Evolutionary conservation across 202 grass and related monocot genomes (phyloP), one percentile per base, ranked within the genome.

Genomic region (Miscanthus sacchariflorus): DNA sequence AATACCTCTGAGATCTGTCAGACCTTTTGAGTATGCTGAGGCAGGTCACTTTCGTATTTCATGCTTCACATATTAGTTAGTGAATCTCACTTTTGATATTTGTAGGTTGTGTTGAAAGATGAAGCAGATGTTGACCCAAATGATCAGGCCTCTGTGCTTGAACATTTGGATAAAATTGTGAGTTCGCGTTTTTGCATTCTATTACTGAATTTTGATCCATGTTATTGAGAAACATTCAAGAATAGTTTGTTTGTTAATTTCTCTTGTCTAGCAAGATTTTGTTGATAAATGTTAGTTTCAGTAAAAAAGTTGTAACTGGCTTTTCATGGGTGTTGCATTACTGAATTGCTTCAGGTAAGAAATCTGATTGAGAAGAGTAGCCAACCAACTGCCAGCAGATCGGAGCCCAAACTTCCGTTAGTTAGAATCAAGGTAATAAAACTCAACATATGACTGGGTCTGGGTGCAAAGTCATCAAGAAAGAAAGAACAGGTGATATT

Each of bases 1-100:
- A 87, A 88, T 99, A 96, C 94, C 94, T 48, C 87, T 99, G 75
- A 96, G 64, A 58, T 92, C 97, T 13, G 94, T 99, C 63, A 99
- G 97, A 85, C 91, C 91, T 83, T 99, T 99, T 89, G 91, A 96
- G 79, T 99, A 96, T 95, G 92, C 97, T 2, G 97, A 99, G 92
- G 94, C 96, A 92, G 79, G 87, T 15, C 10, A 49, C 43, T 83
- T 68, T 43, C 4, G 35, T 75, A 61, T 50, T 85, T 84, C n/a
- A 21, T 85, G 73, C 44, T 81, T 76, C 18, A 74, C 72, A 33
- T 84, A 44, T 78, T 14, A 82, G 50, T 80, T 67, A 40, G 33
- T 74, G 21, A 87, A 86, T 91, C 69, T 87, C 52, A 89, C 19
- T 40, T 45, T 86, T 86, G 63, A 74, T 82, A 76, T 89, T 35